These are phyloP conservation scores for Cryphonectria japonica DNA, from an alignment of 2,329 filamentous ascomycete species.

Conservation along the genomic window DNA sequence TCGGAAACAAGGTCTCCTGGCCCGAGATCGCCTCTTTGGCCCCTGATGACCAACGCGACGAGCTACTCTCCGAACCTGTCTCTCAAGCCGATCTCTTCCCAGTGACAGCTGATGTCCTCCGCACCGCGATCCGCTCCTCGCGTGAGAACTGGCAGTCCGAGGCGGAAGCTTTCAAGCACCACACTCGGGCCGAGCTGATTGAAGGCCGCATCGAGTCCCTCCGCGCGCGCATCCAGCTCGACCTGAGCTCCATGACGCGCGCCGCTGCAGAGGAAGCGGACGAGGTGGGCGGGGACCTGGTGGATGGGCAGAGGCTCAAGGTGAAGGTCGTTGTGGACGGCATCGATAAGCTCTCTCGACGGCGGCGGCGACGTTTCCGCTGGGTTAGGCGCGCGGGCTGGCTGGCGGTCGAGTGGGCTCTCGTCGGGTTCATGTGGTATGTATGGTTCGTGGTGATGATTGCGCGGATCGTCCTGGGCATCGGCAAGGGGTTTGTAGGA, in stretches of 20 bases:
- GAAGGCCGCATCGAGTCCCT: conserved; percentile 55
- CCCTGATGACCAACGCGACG: conserved; percentile 39
- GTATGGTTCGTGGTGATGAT: conserved; percentile 89
- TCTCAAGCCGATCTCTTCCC: conserved; percentile 53
- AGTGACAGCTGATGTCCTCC: conserved; percentile 56
- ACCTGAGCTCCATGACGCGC: conserved; percentile 64
- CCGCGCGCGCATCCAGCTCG: conserved; percentile 52
- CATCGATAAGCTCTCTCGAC: conserved; percentile 75
- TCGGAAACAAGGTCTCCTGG: conserved; percentile 42
- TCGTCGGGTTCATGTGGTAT: conserved; percentile 92
- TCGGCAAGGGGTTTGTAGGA: conserved; percentile 62
- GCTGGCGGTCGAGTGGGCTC: conserved; percentile 81
- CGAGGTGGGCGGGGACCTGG: conserved; percentile 74
- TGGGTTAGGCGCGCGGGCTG: conserved; percentile 79
- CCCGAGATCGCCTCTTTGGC: conserved; percentile 48
- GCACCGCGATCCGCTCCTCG: conserved; percentile 50
- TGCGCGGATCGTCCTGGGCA: conserved; percentile 65
- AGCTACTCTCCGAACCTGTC: conserved; percentile 40
- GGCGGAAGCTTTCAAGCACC: conserved; percentile 61
- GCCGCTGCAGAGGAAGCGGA: conserved; percentile 78
- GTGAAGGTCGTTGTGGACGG: conserved; percentile 81
- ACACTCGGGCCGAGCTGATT: conserved; percentile 60
- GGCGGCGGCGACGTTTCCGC: conserved; percentile 68
- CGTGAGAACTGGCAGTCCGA: conserved; percentile 61
- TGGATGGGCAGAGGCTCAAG: conserved; percentile 74